A percentile compares a stretch with the other conserved stretches of the same genome.
Conservation (phyloP, 129 eudicot species). For the Tagetes patula region DNA sequence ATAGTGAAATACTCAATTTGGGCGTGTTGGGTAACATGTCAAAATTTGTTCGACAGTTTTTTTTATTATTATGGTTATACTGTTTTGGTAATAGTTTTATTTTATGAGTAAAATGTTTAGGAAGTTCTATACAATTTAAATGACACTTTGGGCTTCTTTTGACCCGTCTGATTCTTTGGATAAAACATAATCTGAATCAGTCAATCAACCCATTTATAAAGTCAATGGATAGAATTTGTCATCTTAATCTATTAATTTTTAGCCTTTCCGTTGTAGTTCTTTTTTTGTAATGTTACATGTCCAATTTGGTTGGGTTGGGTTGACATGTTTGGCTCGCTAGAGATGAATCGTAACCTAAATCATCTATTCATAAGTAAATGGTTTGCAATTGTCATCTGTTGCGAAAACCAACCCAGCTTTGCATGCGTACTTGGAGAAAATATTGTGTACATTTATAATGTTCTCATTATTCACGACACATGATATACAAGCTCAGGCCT, state of each 20-base stretch:
- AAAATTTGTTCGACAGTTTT: not conserved
- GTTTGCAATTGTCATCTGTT: not conserved
- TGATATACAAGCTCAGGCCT: not conserved
- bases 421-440: too few species aligned
- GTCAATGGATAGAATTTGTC: not conserved
- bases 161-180: not conserved
- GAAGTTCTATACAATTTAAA: not conserved
- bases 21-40: not conserved
- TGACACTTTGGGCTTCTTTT: conserved; percentile 4
- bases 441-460: not conserved
- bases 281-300: not conserved
- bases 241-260: not conserved
- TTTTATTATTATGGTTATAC: not conserved
- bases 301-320: not conserved
- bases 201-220: not conserved
- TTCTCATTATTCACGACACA: not conserved
- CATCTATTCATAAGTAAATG: not conserved
- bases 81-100: not conserved
- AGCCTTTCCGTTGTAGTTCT: not conserved
- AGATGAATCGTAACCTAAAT: not conserved
- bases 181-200: not conserved
- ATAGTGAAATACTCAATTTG: not conserved
- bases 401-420: not conserved
- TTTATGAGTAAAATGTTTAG: not conserved
- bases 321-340: not conserved